Evolutionary conservation across 768 basidiomycete genomes (phyloP), one percentile per base, ranked within the genome.

Genomic region (Symmetrospora coprosmae): DNA sequence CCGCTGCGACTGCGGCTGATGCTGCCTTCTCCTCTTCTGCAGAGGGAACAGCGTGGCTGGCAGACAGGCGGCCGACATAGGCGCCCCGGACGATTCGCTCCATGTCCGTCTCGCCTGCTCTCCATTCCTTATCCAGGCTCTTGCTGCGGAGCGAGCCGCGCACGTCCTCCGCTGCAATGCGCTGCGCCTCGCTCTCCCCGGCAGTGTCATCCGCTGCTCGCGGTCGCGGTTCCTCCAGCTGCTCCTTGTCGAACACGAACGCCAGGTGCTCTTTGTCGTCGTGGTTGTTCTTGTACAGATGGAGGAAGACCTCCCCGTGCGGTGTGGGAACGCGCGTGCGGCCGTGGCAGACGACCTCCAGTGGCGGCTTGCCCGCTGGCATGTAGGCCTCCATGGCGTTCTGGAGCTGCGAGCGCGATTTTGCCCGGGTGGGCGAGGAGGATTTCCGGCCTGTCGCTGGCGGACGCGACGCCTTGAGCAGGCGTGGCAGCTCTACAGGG

Each of bases 261-360:
- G 92, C 92, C 17, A 99, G 80, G 71, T 99, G 94, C 69, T 99
- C 94, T 73, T 97, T 97, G 71, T 71, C 76, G 74, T 97, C 94
- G 52, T 78, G 80, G 67, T 83, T 86, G 71, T 94, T 97, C 72
- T 89, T 87, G 75, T 97, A 97, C 53, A 97, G 75, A 68, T 97
- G 89, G 9, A 97, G 78, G 74, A 96, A 96, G 17, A 84, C 81
- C 13, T 86, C 82, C 4, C 91, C 92, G 67, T 97, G 87, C 0
- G 87, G 87, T 0, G 94, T 99, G 39, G 94, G 94, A 71, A 97
- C 87, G 59, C 94, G 85, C 2, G 94, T 96, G 59, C 94, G 85
- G 13, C 89, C 94, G 82, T 92, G 87, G 72, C 94, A 99, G 71
- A 81, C 83, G 28, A 96, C 86, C 58, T 81, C 76, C n/a, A 86